Conservation (phyloP, 1,139 yeast genomes). For the Taphrina pruni region DNA sequence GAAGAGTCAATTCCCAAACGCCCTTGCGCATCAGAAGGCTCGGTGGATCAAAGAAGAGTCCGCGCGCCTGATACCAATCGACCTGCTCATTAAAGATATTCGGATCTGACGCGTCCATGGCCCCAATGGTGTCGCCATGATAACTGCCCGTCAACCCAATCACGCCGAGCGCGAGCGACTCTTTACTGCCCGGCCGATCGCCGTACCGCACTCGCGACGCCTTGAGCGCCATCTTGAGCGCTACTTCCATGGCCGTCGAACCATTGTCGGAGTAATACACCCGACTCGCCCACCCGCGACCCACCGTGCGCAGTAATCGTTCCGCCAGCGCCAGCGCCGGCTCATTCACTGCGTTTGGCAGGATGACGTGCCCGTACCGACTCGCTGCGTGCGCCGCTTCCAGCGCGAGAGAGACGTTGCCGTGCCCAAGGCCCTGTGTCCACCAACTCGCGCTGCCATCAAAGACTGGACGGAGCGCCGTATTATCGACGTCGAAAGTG, state of each 20-base stretch:
- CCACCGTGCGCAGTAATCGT: constrained; percentile 44
- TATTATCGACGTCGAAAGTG: constrained; percentile 4
- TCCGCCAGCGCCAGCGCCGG: constrained; percentile 49
- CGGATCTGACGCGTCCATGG: constrained; percentile 50
- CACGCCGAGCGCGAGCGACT: constrained; percentile 45
- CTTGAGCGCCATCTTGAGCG: constrained; percentile 50
- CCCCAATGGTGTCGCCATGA: constrained; percentile 51
- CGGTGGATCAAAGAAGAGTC: constrained; percentile 50
- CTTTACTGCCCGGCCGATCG: constrained; percentile 41
- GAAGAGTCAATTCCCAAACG: constrained; percentile 47
- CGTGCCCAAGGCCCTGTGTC: constrained; percentile 51
- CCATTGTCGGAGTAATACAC: constrained; percentile 51
- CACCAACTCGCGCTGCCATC: constrained; percentile 52
- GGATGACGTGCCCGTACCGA: constrained; percentile 50
- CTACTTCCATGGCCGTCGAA: constrained; percentile 50
- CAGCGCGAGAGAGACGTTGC: constrained; percentile 48
- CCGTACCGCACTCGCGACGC: constrained; percentile 47
- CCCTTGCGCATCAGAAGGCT: constrained; percentile 47
- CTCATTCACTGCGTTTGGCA: constrained; percentile 49
- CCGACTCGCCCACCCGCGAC: constrained; percentile 47
- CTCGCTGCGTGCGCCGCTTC: constrained; percentile 50
- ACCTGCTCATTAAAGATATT: constrained; percentile 49
- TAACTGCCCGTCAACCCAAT: constrained; percentile 49
- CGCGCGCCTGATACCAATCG: constrained; percentile 49
- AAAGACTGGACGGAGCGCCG: constrained; percentile 46